phyloP scores from a whole-genome alignment of 2,329 filamentous ascomycete species.

The Botryotinia calthae region DNA sequence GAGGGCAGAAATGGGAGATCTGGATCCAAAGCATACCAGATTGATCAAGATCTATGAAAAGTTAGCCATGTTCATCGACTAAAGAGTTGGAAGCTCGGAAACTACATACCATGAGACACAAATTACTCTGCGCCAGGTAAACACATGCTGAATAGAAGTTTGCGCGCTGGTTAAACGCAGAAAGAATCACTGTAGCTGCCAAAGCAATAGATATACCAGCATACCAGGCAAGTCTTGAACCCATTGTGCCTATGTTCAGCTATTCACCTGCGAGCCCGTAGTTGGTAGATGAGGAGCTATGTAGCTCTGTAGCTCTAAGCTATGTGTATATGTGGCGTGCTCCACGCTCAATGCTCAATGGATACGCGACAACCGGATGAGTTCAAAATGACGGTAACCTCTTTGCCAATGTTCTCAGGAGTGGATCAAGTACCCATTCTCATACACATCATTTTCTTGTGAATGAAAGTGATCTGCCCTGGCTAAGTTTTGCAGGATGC shows the following conservation, averaged over 20 bases:
- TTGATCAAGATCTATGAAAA: slow-evolving; percentile 79
- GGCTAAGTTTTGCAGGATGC: slow-evolving; percentile 1
- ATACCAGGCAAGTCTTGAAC: slow-evolving; percentile 47
- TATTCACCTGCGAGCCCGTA: neutral
- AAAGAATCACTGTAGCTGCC: slow-evolving; percentile 78
- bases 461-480: neutral
- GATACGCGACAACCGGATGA: neutral
- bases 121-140: slow-evolving; percentile 93
- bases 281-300: neutral
- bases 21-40: slow-evolving; percentile 44
- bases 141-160: slow-evolving; percentile 99
- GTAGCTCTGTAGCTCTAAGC: neutral
- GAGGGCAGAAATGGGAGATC: neutral
- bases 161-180: slow-evolving; percentile 88
- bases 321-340: slow-evolving; percentile 3
- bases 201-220: slow-evolving; percentile 71
- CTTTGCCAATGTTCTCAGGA: neutral
- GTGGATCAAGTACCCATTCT: neutral
- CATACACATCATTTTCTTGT: neutral
- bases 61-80: slow-evolving; percentile 19
- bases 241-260: slow-evolving; percentile 25
- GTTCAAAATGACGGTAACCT: neutral
- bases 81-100: neutral
- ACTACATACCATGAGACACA: slow-evolving; percentile 76
- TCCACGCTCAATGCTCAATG: neutral